phyloP scores from a whole-genome alignment of 495 filamentous ascomycete genomes.

The Xylaria venustula region DNA sequence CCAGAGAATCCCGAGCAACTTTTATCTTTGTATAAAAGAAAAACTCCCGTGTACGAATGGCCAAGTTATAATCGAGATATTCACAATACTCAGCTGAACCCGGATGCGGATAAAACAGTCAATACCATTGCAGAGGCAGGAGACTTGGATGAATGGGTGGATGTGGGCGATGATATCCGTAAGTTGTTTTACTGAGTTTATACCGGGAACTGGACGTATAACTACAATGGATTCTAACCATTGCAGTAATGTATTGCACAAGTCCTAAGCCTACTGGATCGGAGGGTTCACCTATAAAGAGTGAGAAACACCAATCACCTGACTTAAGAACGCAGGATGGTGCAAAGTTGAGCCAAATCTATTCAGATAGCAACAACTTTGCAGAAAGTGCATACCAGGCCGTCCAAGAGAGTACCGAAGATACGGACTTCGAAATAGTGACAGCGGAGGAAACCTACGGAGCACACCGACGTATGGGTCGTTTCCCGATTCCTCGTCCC shows the following conservation, averaged over 20 bases:
- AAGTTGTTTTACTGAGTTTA: neutral
- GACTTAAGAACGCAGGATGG: no score
- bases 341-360: no score
- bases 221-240: no score
- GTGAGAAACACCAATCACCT: no score
- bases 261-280: neutral
- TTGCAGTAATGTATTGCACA: neutral
- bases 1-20: neutral
- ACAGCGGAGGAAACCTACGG: no score
- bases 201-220: neutral
- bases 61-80: neutral
- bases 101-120: no score
- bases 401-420: neutral
- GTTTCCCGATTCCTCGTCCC: no score
- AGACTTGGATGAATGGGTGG: neutral
- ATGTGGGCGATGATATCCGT: neutral
- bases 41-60: neutral
- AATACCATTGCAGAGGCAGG: neutral
- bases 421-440: neutral
- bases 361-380: no score
- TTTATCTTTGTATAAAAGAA: neutral
- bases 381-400: no score
- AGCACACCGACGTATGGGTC: no score
- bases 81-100: no score
- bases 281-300: neutral